Percentiles rank a stretch among this genome's conserved stretches.
Evolutionary conservation across 2,329 filamentous ascomycete genomes (phyloP).

Genomic region (Apiospora phragmitis): DNA sequence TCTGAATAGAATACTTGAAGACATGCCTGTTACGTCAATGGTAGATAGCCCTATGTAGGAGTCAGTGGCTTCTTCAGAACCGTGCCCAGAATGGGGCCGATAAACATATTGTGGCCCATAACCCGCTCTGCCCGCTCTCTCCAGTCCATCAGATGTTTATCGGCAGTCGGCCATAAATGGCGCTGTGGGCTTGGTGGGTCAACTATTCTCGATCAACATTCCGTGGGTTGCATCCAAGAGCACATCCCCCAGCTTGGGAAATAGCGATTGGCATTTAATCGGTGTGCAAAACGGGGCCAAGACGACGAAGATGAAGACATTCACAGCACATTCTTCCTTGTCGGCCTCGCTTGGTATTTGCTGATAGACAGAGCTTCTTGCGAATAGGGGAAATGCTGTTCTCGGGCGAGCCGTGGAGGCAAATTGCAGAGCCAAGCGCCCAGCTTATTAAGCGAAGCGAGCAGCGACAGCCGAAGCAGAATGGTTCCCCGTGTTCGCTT

Average conservation of each 20-base stretch:
- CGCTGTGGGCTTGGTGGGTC: neutral
- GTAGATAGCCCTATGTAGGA: neutral
- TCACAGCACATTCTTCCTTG: neutral
- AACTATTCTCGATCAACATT: neutral
- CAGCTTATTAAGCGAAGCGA: neutral
- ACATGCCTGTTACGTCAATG: neutral
- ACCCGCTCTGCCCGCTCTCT: neutral
- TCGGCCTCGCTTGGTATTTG: neutral
- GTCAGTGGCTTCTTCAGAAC: neutral
- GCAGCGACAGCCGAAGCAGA: neutral
- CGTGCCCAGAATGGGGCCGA: neutral
- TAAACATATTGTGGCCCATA: neutral
- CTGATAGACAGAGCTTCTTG: neutral
- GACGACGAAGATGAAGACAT: slow-evolving; percentile 13
- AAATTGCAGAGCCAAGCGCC: neutral
- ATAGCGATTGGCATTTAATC: slow-evolving; percentile 19
- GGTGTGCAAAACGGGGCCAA: slow-evolving; percentile 15
- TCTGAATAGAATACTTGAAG: neutral
- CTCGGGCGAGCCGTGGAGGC: neutral
- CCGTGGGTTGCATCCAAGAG: slow-evolving; percentile 7
- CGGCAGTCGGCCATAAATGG: too few species aligned
- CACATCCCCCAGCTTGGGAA: slow-evolving; percentile 16
- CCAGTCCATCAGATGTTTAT: neutral
- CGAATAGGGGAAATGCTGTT: neutral
- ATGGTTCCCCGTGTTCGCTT: neutral